Base-by-base conservation (phyloP, 2,329 filamentous ascomycete genomes). In the Acrodontium crateriforme region DNA sequence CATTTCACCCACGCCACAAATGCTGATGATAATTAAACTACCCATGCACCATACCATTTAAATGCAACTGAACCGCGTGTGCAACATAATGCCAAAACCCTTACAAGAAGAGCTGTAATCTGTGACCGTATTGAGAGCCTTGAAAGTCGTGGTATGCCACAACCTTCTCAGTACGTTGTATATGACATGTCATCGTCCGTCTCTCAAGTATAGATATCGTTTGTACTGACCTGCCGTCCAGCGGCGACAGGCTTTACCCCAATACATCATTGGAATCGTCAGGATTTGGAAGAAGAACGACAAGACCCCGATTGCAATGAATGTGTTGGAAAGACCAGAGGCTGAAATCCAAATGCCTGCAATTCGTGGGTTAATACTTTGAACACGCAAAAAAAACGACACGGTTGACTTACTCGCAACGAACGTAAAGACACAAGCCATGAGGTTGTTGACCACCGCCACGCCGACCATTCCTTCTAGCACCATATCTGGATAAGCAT, bases 381-480 rank as follows among this genome's bases (percentile, higher is more conserved):
- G n/a, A n/a, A n/a, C n/a, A n/a, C n/a, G n/a, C n/a, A n/a, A n/a
- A 12, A 8, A n/a, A n/a, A n/a, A n/a, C n/a, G n/a, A n/a, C n/a
- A n/a, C n/a, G n/a, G 6, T 11, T 2, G 11, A 37, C 38, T 36
- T 38, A 42, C 44, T 47, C 18, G 31, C 34, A 10, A 37, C 56
- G 35, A 70, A 70, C 0, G 66, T 69, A 35, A 70, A 67, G 30
- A 69, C 53, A 41, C 62, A 64, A 6, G 62, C 66, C 10, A 70
- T 50, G 2, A 58, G 62, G 43, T 70, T 70, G 47, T 70, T 70
- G 45, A 70, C 67, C 12, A 69, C 63, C 2, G 63, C 59, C 1
- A 70, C 66, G 5, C 66, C 65, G 2, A 69, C 67, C 66, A 70
- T 70, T 16, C 67, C 67, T 38, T 70, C 66, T 3, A 70, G 49